These are phyloP conservation scores for Chrysanthemum makinoi DNA, from an alignment of 129 eudicot species.

Conservation along the genomic window DNA sequence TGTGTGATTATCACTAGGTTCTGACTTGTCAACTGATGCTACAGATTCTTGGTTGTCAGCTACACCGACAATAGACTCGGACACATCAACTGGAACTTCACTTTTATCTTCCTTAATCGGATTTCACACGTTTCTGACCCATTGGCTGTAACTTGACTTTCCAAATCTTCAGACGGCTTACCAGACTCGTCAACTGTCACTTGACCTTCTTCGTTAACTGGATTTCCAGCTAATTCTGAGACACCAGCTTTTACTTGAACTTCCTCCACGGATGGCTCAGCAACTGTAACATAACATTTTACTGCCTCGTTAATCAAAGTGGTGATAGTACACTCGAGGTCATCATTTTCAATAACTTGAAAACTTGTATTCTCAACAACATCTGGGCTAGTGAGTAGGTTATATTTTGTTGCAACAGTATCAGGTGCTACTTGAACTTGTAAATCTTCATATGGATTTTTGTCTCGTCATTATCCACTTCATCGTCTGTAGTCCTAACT, in stretches of 20 bases:
- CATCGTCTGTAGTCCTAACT: neutral
- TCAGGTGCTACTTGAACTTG: slow-evolving; percentile 17
- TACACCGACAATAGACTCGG: slow-evolving; percentile 25
- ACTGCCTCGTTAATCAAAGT: slow-evolving; percentile 9
- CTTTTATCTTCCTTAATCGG: slow-evolving; percentile 18
- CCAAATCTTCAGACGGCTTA: too few relatives aligned
- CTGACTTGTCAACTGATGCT: slow-evolving; percentile 24
- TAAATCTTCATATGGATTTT: neutral
- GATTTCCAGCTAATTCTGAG: slow-evolving; percentile 24
- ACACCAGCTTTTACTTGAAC: slow-evolving; percentile 15
- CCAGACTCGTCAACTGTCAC: too few relatives aligned
- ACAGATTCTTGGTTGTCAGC: slow-evolving; percentile 24
- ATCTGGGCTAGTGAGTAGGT: neutral
- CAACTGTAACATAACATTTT: slow-evolving; percentile 23
- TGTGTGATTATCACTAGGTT: slow-evolving; percentile 20
- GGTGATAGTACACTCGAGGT: slow-evolving; percentile 16
- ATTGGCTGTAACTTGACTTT: slow-evolving; percentile 5
- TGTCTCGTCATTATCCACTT: neutral
- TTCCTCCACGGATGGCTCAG: neutral
- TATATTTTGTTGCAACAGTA: slow-evolving; percentile 8
- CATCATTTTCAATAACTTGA: slow-evolving; percentile 20
- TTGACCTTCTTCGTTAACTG: slow-evolving; percentile 22
- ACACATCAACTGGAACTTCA: slow-evolving; percentile 20
- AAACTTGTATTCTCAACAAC: slow-evolving; percentile 15
- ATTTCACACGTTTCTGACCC: slow-evolving; percentile 23